A percentile compares a stretch with the other conserved stretches of the same genome.
These are phyloP conservation scores for Saccharomycopsis hybrid DNA, from an alignment of 1,139 yeast species.

Conservation along the genomic window DNA sequence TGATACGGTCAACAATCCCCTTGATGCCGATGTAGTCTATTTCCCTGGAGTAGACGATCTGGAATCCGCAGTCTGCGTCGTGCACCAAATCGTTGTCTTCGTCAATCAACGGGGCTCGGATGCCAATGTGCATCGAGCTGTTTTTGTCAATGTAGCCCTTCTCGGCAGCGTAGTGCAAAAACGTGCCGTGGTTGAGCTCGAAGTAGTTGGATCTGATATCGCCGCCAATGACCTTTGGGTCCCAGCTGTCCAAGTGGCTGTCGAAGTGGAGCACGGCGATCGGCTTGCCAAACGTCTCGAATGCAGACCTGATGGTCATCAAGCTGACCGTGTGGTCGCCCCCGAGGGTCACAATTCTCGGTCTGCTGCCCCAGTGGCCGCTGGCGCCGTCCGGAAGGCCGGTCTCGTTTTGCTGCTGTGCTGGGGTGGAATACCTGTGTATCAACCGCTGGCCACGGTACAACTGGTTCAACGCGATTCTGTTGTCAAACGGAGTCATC, in stretches of 20 bases:
- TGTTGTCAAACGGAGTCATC: conserved; percentile 44
- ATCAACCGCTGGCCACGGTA: conserved; percentile 36
- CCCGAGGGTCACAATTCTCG: conserved; percentile 48
- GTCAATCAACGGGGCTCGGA: conserved; percentile 45
- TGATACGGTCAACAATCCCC: conserved; percentile 44
- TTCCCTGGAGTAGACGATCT: conserved; percentile 62
- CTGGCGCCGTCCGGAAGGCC: conserved; percentile 13
- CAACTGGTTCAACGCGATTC: conserved; percentile 41
- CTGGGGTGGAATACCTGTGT: conserved; percentile 28
- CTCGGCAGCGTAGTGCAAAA: conserved; percentile 66
- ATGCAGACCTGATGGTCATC: conserved; percentile 44
- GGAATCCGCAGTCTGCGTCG: conserved; percentile 58
- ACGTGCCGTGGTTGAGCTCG: conserved; percentile 65
- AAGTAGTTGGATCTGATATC: conserved; percentile 49
- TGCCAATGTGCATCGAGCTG: conserved; percentile 45
- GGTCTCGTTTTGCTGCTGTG: too few species aligned
- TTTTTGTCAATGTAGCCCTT: conserved; percentile 48
- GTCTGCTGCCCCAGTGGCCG: conserved; percentile 31
- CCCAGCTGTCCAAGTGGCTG: conserved; percentile 57
- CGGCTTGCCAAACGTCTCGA: conserved; percentile 40
- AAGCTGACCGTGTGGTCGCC: conserved; percentile 54
- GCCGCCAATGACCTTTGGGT: conserved; percentile 48
- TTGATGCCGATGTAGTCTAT: conserved; percentile 55
- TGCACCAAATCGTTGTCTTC: conserved; percentile 52
- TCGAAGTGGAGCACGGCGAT: conserved; percentile 50